Conservation (phyloP, 192 early-diverging fungal species). For the Backusella mclennaniae region DNA sequence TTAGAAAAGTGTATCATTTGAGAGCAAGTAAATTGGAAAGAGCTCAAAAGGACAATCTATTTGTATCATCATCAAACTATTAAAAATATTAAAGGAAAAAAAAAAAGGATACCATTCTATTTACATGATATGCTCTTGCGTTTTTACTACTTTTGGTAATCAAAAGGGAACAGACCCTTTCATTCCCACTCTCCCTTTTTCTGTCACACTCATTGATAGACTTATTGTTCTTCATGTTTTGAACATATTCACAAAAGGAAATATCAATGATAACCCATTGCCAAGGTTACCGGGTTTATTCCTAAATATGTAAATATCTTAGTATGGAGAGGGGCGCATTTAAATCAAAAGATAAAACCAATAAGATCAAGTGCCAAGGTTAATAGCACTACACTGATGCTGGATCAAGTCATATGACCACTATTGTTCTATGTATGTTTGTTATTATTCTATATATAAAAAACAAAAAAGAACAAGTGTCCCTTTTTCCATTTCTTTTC, state of each 20-base stretch:
- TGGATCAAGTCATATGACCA: background rate
- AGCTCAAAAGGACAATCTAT: constrained; percentile 32
- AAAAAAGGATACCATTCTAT: background rate
- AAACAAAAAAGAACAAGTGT: background rate
- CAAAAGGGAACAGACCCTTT: background rate
- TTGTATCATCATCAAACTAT: constrained; percentile 18
- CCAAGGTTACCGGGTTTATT: background rate
- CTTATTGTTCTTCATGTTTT: background rate
- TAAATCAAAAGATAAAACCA: background rate
- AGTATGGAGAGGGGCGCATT: background rate
- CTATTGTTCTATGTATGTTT: background rate
- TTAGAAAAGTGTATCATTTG: constrained; percentile 56
- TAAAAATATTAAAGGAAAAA: constrained; percentile 6
- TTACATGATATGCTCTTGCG: background rate
- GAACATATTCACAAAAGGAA: background rate
- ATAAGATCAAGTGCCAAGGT: background rate
- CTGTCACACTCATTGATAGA: background rate
- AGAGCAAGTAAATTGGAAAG: constrained; percentile 50
- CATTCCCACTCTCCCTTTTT: background rate
- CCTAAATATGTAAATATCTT: background rate
- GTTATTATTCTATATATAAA: background rate
- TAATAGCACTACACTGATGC: background rate
- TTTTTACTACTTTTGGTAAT: background rate
- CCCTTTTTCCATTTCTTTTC: background rate
- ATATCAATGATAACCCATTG: background rate